phyloP scores from a whole-genome alignment of 306 rosid genomes.

The Trifolium fragiferum region DNA sequence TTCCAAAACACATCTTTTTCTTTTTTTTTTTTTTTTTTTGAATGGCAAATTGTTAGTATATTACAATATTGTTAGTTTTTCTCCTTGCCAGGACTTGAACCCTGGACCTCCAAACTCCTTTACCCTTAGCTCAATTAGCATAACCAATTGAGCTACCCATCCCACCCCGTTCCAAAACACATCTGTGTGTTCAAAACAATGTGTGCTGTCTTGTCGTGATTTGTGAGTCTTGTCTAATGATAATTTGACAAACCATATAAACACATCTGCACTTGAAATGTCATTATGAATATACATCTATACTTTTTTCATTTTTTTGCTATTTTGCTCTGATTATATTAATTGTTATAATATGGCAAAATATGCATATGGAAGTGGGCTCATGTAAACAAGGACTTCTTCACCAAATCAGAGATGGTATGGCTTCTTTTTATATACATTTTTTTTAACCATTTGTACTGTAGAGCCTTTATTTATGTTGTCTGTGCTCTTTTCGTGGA shows the following conservation, averaged over 20 bases:
- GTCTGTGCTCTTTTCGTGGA: slow-evolving; percentile 3
- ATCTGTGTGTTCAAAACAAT: neutral
- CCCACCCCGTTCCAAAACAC: slow-evolving; percentile 2
- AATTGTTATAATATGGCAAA: slow-evolving; percentile 39
- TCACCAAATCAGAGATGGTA: slow-evolving; percentile 66
- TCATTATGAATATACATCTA: neutral
- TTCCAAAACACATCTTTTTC: neutral
- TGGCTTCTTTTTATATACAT: slow-evolving; percentile 9
- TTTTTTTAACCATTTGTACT: slow-evolving; percentile 20
- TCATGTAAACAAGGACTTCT: slow-evolving; percentile 66
- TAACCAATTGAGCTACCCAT: too few species aligned
- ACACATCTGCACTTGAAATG: slow-evolving; percentile 14
- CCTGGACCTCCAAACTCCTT: too few species aligned
- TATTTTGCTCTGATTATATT: slow-evolving; percentile 36
- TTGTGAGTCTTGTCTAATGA: neutral
- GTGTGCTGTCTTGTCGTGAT: neutral
- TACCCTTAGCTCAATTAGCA: too few species aligned
- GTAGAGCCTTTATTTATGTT: slow-evolving; percentile 8
- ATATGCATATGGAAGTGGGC: slow-evolving; percentile 62
- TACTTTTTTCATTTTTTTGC: slow-evolving; percentile 16
- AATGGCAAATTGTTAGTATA: too few species aligned
- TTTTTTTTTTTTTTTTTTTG: too few species aligned
- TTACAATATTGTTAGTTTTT: too few species aligned
- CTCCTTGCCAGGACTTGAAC: too few species aligned
- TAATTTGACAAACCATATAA: neutral